Evolutionary conservation across 1,284 basidiomycete species (phyloP).

Genomic region (Irpex sp.): DNA sequence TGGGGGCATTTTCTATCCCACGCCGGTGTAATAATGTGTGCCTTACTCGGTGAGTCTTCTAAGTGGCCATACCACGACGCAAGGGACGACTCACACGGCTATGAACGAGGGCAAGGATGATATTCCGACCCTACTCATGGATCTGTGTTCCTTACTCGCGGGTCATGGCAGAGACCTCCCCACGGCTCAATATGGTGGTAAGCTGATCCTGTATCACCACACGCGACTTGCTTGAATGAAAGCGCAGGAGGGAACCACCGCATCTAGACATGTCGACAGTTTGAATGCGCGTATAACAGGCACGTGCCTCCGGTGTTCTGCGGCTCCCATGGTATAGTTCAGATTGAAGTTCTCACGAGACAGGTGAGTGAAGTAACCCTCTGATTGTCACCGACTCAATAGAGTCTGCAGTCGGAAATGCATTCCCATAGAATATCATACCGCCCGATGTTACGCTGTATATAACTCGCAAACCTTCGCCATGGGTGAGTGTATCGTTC

Average conservation of each 20-base stretch:
- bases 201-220: neutral
- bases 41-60: neutral
- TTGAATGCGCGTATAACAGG: neutral
- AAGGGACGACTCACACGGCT: neutral
- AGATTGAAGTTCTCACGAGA: neutral
- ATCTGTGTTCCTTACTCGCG: neutral
- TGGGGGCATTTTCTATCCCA: neutral
- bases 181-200: too few species aligned
- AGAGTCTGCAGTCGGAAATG: neutral
- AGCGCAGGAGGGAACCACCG: neutral
- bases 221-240: neutral
- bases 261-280: neutral
- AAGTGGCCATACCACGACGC: neutral
- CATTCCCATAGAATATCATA: neutral
- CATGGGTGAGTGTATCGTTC: neutral
- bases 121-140: neutral
- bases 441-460: neutral
- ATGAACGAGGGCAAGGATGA: neutral
- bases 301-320: neutral
- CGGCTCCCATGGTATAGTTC: neutral
- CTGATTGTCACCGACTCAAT: neutral
- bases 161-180: too few species aligned
- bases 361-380: neutral
- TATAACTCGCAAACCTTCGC: neutral
- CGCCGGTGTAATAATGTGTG: neutral